Percentiles rank a stretch among this genome's conserved stretches.
Conservation (phyloP, 2,329 filamentous ascomycete species). For the Pseudocercospora pini-densiflorae region DNA sequence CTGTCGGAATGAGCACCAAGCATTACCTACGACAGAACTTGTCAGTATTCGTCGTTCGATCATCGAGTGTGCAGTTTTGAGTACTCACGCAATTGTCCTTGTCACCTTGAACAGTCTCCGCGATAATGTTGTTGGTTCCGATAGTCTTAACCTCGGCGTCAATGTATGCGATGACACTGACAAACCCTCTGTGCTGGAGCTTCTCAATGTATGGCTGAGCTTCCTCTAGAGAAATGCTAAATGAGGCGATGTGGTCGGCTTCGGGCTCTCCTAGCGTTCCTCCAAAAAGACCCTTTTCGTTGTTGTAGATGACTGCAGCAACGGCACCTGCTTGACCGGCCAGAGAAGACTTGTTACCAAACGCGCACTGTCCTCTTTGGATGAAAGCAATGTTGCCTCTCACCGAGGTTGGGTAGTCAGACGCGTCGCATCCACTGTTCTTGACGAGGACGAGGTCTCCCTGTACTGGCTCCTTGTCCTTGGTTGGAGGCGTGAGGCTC, state of each 20-base stretch:
- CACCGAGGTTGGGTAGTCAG: conserved; percentile 66
- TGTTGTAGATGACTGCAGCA: conserved; percentile 79
- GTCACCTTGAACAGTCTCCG: conserved; percentile 40
- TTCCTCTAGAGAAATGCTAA: conserved; percentile 60
- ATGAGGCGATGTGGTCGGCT: conserved; percentile 67
- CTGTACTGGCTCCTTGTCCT: conserved; percentile 33
- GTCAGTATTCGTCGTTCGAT: conserved; percentile 23
- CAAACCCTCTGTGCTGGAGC: conserved; percentile 22
- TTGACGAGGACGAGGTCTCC: conserved; percentile 55
- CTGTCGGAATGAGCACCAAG: conserved; percentile 46
- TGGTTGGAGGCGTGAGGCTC: conserved; percentile 31
- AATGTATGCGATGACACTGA: conserved; percentile 31
- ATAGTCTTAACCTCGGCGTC: conserved; percentile 29
- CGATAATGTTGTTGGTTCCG: conserved; percentile 27
- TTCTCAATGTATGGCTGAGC: conserved; percentile 24
- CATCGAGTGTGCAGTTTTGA: conserved; percentile 27
- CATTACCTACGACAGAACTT: conserved; percentile 14
- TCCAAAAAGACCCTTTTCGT: conserved; percentile 61
- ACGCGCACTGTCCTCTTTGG: conserved; percentile 70
- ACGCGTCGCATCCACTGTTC: conserved; percentile 66
- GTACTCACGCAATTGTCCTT: conserved; percentile 59
- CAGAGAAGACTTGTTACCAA: conserved; percentile 70
- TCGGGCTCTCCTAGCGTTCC: conserved; percentile 66
- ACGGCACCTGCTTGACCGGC: conserved; percentile 72
- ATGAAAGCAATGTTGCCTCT: conserved; percentile 72